These are phyloP conservation scores for Morella rubra DNA, from an alignment of 306 rosid genomes.

Conservation along the genomic window DNA sequence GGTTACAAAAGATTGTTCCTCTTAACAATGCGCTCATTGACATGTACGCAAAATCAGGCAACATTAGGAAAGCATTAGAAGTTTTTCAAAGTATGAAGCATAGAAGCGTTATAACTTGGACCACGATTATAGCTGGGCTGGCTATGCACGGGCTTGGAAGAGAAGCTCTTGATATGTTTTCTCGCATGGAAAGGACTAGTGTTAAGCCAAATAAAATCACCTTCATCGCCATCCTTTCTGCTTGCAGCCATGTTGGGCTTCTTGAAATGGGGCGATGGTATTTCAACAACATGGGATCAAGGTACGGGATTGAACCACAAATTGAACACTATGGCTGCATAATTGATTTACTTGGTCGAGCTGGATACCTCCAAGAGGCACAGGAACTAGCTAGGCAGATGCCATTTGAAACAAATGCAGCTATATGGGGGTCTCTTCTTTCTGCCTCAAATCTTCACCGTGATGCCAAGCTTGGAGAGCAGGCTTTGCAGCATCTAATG, in stretches of 20 bases:
- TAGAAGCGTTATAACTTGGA: conserved; percentile 43
- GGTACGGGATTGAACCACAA: conserved; percentile 37
- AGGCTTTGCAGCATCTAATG: no score
- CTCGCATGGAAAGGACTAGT: conserved; percentile 29
- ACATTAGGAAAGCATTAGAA: conserved; percentile 31
- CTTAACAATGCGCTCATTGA: conserved; percentile 43
- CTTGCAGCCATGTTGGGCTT: conserved; percentile 55
- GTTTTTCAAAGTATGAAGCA: conserved; percentile 34
- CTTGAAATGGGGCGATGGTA: conserved; percentile 42
- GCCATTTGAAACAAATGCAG: no score
- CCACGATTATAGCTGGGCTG: conserved; percentile 47
- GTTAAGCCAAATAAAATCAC: conserved; percentile 40
- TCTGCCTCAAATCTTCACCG: no score
- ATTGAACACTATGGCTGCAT: conserved; percentile 54
- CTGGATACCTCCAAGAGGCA: conserved; percentile 47
- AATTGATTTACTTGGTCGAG: conserved; percentile 51
- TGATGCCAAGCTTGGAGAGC: no score
- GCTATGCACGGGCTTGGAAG: conserved; percentile 51
- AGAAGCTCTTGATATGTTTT: conserved; percentile 36
- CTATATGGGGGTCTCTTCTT: no score
- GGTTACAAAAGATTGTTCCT: conserved; percentile 31
- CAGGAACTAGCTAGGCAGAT: conserved; percentile 23
- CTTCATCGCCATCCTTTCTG: conserved; percentile 43
- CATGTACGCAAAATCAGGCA: conserved; percentile 50
- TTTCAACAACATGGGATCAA: conserved; percentile 34